phyloP scores from a whole-genome alignment of 192 early-diverging fungal species.

The Rhizophagus clarus region DNA sequence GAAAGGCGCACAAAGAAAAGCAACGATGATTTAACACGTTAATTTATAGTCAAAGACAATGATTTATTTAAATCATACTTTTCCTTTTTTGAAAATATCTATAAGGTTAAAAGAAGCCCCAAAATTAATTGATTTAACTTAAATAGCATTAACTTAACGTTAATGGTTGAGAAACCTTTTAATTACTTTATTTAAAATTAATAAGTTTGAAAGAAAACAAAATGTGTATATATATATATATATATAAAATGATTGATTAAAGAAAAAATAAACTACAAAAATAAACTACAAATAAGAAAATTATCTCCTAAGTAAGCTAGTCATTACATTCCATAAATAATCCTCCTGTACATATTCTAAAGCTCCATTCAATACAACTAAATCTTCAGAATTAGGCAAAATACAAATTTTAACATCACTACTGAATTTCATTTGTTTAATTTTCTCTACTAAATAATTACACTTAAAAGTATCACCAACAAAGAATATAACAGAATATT shows the following conservation, averaged over 20 bases:
- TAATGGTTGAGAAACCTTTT: no score
- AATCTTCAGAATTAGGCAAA: neutral
- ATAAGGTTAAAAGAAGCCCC: no score
- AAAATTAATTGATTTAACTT: no score
- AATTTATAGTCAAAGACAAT: no score
- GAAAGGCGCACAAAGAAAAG: no score
- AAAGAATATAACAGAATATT: neutral
- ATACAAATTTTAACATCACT: neutral
- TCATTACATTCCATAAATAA: neutral
- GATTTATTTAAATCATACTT: no score
- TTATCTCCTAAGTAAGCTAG: neutral
- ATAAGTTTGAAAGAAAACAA: no score
- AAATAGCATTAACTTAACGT: no score
- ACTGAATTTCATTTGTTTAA: neutral
- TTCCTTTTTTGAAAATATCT: no score
- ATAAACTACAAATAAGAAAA: neutral
- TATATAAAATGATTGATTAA: neutral
- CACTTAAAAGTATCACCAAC: neutral
- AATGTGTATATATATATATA: neutral
- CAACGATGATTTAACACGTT: no score
- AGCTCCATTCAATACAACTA: neutral
- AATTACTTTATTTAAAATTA: no score
- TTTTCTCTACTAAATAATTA: neutral
- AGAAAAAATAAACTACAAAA: neutral
- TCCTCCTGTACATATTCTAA: neutral